Percentiles rank a stretch among this genome's conserved stretches.
Conservation (phyloP, 768 basidiomycete species). For the Suillus subluteus region DNA sequence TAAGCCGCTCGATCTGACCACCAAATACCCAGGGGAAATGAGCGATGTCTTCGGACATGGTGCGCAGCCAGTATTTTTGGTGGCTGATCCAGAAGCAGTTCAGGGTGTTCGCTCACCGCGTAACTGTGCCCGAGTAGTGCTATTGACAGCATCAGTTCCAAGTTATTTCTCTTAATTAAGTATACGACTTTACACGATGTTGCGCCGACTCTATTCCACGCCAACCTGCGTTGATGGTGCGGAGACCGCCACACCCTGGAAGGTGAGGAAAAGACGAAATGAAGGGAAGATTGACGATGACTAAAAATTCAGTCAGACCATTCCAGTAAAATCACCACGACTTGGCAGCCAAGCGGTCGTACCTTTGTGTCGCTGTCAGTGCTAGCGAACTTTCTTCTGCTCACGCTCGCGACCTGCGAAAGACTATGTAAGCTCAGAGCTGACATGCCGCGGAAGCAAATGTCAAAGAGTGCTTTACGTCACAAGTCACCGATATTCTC, state of each 20-base stretch:
- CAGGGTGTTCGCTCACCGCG: not conserved
- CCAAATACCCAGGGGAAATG: not conserved
- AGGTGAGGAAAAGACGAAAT: not conserved
- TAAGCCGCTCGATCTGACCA: not conserved
- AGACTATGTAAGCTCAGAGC: no score
- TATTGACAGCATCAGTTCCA: not conserved
- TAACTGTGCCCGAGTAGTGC: not conserved
- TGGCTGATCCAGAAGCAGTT: constrained; percentile 2
- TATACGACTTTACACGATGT: not conserved
- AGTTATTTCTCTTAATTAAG: not conserved
- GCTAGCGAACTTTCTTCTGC: not conserved
- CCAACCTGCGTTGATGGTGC: not conserved
- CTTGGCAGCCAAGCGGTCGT: not conserved
- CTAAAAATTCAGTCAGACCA: no score
- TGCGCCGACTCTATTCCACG: not conserved
- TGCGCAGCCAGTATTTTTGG: not conserved
- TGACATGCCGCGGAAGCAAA: constrained; percentile 6
- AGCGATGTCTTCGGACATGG: not conserved
- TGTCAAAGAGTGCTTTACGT: constrained; percentile 23
- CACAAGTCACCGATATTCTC: constrained; percentile 31
- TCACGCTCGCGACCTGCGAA: not conserved
- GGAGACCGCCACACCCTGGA: not conserved
- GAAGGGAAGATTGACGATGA: not conserved
- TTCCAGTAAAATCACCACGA: not conserved
- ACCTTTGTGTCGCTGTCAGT: not conserved